These are phyloP conservation scores for Fusarium tanahbumbuense DNA, from an alignment of 2,329 filamentous ascomycete genomes.

Conservation along the genomic window DNA sequence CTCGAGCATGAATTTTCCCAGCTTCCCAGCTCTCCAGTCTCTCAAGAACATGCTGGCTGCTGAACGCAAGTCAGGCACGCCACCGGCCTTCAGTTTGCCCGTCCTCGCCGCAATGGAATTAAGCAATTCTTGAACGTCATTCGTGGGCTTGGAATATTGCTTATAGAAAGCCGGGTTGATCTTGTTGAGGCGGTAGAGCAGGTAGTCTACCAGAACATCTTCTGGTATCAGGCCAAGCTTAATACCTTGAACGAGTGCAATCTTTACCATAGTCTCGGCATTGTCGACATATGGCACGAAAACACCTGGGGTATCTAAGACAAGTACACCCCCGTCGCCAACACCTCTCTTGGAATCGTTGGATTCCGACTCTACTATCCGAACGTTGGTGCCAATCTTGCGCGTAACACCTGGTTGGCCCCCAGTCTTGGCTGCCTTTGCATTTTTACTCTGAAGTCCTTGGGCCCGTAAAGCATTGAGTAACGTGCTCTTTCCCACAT, in stretches of 20 bases:
- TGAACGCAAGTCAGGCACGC: conserved; percentile 74
- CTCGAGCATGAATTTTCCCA: conserved; percentile 85
- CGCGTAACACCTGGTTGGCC: conserved; percentile 90
- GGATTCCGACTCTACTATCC: conserved; percentile 67
- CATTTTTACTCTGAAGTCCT: conserved; percentile 62
- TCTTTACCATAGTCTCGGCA: conserved; percentile 90
- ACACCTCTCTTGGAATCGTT: conserved; percentile 57
- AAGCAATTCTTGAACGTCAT: conserved; percentile 82
- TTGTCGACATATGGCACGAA: conserved; percentile 93
- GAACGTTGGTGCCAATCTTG: conserved; percentile 84
- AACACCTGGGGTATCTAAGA: conserved; percentile 93
- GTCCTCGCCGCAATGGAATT: conserved; percentile 76
- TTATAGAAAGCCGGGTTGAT: conserved; percentile 71
- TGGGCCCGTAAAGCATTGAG: conserved; percentile 83
- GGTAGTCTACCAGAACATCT: conserved; percentile 86
- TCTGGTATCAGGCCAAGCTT: conserved; percentile 87
- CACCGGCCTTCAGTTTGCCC: conserved; percentile 80
- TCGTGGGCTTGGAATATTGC: conserved; percentile 77
- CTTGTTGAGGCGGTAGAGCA: conserved; percentile 85
- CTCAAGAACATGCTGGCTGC: conserved; percentile 85
- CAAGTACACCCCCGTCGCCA: conserved; percentile 74
- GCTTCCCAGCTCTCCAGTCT: conserved; percentile 79
- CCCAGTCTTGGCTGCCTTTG: conserved; percentile 83
- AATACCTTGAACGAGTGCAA: conserved; percentile 90
- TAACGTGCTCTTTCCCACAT: conserved; percentile 95